Evolutionary conservation across 352 stramenopile species (phyloP), one percentile per base, ranked within the genome.

Genomic region (Stramenopiles sp.): DNA sequence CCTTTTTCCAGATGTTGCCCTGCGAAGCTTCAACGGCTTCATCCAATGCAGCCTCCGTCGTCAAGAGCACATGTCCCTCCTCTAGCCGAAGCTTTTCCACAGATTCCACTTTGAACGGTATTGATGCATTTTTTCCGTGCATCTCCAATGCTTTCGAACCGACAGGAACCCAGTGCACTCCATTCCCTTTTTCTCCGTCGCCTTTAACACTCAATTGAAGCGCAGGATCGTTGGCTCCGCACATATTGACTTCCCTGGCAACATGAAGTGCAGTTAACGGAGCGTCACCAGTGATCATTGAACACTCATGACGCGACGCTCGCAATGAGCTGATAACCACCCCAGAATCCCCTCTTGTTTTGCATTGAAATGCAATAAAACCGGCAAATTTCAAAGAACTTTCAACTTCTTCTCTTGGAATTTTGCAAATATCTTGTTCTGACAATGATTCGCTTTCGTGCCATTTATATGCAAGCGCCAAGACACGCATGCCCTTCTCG

Each of bases 241-340:
- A 4, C 78, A 99, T 98, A 44, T 91, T 91, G 0, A 98, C 94
- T 83, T 98, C 90, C 81, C 92, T 90, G 4, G 95, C 96, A 30
- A 99, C 96, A 82, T 99, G 93, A 31, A 94, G 92, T 39, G 96
- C 96, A 44, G 97, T 99, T 31, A 98, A 88, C 7, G 95, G 92
- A 39, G 92, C 92, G 86, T 99, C 97, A 80, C 97, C 97, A 8
- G 97, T 99, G 84, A 99, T 98, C 94, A 99, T 99, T 29, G 94
- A 93, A 8, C 96, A 90, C n/a, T 88, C 82, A 84, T 99, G 94
- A 25, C 90, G 92, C 82, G 91, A 96, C 30, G 90, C 89, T 80
- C 90, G 88, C 39, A 99, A 85, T 81, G 96, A 90, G 82, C 93
- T 89, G 39, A 99, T 87, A 44, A 98, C 95, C 1, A 93, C 86